Evolutionary conservation across 225 moss, liverwort and hornwort species (phyloP).

Genomic region (Pseudisothecium myosuroides): DNA sequence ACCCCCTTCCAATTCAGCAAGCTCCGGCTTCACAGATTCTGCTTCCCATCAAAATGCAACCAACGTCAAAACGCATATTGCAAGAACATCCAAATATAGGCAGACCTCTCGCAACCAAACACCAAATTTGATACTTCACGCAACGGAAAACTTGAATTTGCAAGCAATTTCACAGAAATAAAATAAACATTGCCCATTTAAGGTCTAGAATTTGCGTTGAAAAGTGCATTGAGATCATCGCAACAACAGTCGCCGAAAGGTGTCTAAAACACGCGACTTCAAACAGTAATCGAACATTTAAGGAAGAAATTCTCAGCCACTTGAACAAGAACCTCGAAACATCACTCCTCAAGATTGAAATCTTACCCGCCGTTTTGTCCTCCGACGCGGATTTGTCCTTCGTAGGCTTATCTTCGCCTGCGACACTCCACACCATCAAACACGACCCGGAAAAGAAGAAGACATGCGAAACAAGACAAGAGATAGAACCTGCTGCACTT

Average conservation of each 20-base stretch:
- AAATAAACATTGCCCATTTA: not conserved
- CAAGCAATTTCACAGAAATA: not conserved
- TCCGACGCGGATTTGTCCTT: slow-evolving; percentile 4
- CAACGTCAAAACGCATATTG: not conserved
- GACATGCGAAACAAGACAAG: not conserved
- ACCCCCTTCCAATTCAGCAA: slow-evolving; percentile 75
- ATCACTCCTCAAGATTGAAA: not conserved
- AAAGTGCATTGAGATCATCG: not conserved
- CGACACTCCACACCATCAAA: not conserved
- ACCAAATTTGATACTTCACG: not conserved
- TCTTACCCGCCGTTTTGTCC: slow-evolving; percentile 13
- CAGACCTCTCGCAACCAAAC: not conserved
- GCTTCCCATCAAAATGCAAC: not conserved
- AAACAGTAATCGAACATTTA: not conserved
- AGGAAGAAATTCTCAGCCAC: not conserved
- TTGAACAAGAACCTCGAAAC: not conserved
- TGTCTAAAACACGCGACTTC: not conserved
- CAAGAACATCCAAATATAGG: not conserved
- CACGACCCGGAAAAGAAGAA: not conserved
- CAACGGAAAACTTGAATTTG: not conserved
- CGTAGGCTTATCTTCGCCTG: slow-evolving; percentile 15
- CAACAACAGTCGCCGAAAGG: not conserved
- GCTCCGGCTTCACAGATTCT: slow-evolving; percentile 51
- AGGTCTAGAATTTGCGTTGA: not conserved
- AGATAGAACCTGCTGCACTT: not conserved